phyloP scores from a whole-genome alignment of 1,139 yeast species.

The Candida freyschussii region DNA sequence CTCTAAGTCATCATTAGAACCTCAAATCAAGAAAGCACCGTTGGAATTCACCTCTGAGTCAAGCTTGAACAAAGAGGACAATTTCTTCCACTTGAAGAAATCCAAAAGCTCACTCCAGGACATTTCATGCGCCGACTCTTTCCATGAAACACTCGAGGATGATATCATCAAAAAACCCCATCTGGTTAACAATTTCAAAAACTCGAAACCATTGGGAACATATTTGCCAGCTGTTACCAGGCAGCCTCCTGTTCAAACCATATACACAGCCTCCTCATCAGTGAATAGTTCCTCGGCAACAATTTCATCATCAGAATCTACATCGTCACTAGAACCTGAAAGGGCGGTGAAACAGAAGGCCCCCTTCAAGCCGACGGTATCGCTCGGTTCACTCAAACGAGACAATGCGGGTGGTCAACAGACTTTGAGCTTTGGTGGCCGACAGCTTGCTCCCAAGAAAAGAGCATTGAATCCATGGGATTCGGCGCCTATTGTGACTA shows the following conservation, averaged over 20 bases:
- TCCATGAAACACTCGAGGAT: conserved; percentile 13
- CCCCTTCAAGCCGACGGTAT: conserved; percentile 6
- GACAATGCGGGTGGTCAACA: conserved; percentile 7
- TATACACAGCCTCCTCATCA: conserved; percentile 2
- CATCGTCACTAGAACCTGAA: conserved; percentile 1
- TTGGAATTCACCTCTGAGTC: conserved; percentile 6
- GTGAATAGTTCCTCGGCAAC: too few species aligned
- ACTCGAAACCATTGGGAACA: conserved; percentile 16
- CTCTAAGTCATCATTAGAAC: conserved; percentile 7
- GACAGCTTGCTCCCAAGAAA: conserved; percentile 5
- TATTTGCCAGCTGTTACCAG: conserved; percentile 3
- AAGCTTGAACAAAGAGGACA: conserved; percentile 4
- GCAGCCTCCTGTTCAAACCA: conserved; percentile 1
- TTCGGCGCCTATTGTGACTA: conserved; percentile 3
- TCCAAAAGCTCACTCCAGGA: conserved; percentile 6
- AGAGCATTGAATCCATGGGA: conserved; percentile 20
- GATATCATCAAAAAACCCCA: conserved; percentile 5
- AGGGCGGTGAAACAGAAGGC: neutral
- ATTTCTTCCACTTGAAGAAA: neutral
- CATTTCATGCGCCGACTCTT: conserved; percentile 7
- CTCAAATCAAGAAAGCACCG: conserved; percentile 8
- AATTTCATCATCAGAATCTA: neutral
- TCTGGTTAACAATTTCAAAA: conserved; percentile 16
- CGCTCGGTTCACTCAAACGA: conserved; percentile 2
- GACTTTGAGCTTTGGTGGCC: conserved; percentile 12